Base-by-base conservation (phyloP, 78 protist species). In the Dictyostelium firmibasis region DNA sequence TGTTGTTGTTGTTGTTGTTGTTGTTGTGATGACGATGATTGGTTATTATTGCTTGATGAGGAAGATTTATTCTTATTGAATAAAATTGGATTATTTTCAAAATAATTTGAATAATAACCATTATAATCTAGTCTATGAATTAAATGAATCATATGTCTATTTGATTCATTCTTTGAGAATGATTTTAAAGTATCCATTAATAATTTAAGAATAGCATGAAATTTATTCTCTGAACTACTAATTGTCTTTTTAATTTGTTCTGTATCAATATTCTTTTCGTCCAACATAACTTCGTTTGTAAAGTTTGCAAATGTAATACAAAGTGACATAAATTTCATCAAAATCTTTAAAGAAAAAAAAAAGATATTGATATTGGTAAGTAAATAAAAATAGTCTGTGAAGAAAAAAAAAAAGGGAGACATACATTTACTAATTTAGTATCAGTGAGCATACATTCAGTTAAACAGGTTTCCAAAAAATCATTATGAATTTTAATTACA, bases 361-460 rank as follows among this genome's bases (percentile, higher is more conserved):
- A n/a, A 43, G 16, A 77, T 25, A 33, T 13, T 36, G n/a, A 41
- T 16, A 29, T 23, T 41, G 41, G 20, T 41, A 16, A 13, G 3
- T 20, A 25, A 25, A 35, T 11, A 25, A 41, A 10, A 25, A 44
- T 35, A 5, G 6, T 57, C 4, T 38, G 2, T 38, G 2, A 4
- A 38, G n/a, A 38, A 38, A 38, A 38, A 38, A 38, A 38, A 57
- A 20, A 13, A 20, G 20, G 7, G 6, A 57, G 6, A 85, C 82
- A 38, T 85, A 85, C 83, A 27, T 16, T 64, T 2, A 89, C 94
- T 35, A 89, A 50, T 44, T 47, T 60, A 4, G 86, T 81, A 81
- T 96, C 96, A 11, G 96, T 97, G 11, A 97, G 70, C 96, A 97
- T 75, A 86, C 96, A 92, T 79, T 96, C 92, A 20, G 92, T 84